Base-by-base conservation (phyloP, 2,329 filamentous ascomycete genomes). In the Colletotrichum chlorophyti region DNA sequence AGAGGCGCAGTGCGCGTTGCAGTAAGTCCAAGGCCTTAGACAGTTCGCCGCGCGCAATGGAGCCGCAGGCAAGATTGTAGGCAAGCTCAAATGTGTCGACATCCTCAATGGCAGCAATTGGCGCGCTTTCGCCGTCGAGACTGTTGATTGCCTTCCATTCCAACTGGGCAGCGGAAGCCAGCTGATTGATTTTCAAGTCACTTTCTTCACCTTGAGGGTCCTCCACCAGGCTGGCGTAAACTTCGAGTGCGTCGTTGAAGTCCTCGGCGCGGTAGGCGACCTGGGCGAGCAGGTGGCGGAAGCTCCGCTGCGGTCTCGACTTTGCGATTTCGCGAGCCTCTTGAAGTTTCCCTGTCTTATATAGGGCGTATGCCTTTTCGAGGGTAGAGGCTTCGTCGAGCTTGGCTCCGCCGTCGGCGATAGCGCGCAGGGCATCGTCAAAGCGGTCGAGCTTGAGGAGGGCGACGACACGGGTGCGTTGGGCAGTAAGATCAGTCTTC, bases 361-460 rank as follows among this genome's bases (percentile, higher is more conserved):
- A 96, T 17, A 93, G 81, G n/a, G 90, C 88, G 76, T 96, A 96
- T 2, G 89, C 85, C 70, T 88, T 88, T 72, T 93, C 91, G 38
- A 93, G 79, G 14, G 75, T 68, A 64, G 88, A 91, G 55, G 75
- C 74, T 34, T 83, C 76, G 69, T 87, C 84, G 55, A 93, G 75
- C 63, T 76, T 78, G 57, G 83, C 78, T 45, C 86, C 86, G 15
- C 80, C 86, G 31, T 87, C 84, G 59, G 87, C 83, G 58, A 94
- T 82, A 53, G 85, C 82, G 58, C 85, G 85, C 43, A 92, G 77
- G 41, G 90, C 90, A 72, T 95, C 91, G 55, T 90, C 85, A 72
- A 89, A 95, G 58, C 91, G 89, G 73, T 95, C 91, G 65, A 95
- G 84, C 71, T 93, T 92, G 63, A 95, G 80, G 17, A 95, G 82